Evolutionary conservation across 176 grass and related monocot genomes (phyloP), one percentile per base, ranked within the genome.

Genomic region (Zoysia japonica): DNA sequence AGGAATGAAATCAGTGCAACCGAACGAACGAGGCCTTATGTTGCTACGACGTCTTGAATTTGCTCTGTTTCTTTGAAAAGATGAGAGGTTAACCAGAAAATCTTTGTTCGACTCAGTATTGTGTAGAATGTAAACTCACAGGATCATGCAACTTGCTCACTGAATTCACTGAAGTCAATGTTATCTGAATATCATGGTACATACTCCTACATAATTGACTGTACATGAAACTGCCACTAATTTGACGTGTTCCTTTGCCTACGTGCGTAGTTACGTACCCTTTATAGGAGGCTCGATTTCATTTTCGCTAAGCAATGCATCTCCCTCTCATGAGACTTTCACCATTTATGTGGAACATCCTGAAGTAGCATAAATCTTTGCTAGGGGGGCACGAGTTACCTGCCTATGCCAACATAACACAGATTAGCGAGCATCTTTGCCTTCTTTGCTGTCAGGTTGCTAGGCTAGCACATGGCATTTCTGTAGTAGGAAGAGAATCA

Each of bases 101-200:
- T 0, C 1, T 42, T 50, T 65, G 8, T 15, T 61, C n/a, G 19
- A 13, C 42, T 15, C 15, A 41, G 28, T 77, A 14, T 64, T 1
- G 8, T 35, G n/a, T 40, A 48, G 46, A 64, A 50, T 17, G 39
- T 20, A 17, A 66, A 7, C 19, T 78, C 67, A 43, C 47, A 67
- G 51, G 76, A 15, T 52, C 50, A 37, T 3, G 14, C 75, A 13
- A 53, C 10, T 65, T 48, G 10, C 4, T 20, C 47, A 28, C 17
- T 50, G 17, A 65, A 52, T 11, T 9, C 19, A 7, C 44, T 67
- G 65, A 80, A 70, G 70, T 47, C 45, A 47, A 11, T 67, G 62
- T 79, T 28, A 28, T 28, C 28, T 28, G 28, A 28, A 45, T 68
- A 56, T 7, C 63, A 68, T 79, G 63, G 44, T 79, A 67, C 50